A percentile compares a stretch with the other conserved stretches of the same genome.
phyloP scores from a whole-genome alignment of 2,329 filamentous ascomycete genomes.

The Daldinia eschscholtzii region DNA sequence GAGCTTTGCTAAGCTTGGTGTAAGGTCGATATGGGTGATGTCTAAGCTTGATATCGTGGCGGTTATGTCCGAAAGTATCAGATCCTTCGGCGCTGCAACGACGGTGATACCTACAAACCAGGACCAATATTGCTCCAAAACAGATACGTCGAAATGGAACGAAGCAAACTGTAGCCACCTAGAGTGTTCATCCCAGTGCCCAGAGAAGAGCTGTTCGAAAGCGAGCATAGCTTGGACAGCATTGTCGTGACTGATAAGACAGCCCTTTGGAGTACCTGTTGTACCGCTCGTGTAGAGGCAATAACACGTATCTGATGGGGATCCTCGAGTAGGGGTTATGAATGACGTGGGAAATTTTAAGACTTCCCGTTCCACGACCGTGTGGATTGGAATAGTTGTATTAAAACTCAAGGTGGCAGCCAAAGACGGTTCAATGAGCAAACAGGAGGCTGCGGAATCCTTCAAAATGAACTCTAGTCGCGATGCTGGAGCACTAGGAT shows the following conservation, averaged over 20 bases:
- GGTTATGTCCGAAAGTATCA: slow-evolving; percentile 86
- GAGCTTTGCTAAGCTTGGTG: slow-evolving; percentile 85
- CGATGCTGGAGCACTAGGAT: slow-evolving; percentile 77
- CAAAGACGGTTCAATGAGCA: slow-evolving; percentile 66
- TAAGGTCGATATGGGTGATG: slow-evolving; percentile 93
- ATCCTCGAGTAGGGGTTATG: slow-evolving; percentile 52
- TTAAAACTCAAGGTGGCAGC: slow-evolving; percentile 52
- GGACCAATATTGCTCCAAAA: slow-evolving; percentile 94
- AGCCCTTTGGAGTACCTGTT: slow-evolving; percentile 88
- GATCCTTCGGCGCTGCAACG: slow-evolving; percentile 82
- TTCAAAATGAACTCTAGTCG: slow-evolving; percentile 82
- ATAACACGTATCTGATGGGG: slow-evolving; percentile 75
- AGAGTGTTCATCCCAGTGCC: slow-evolving; percentile 78
- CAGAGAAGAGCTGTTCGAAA: slow-evolving; percentile 82
- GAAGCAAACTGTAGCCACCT: slow-evolving; percentile 94
- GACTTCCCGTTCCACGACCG: slow-evolving; percentile 53
- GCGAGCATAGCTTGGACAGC: slow-evolving; percentile 89
- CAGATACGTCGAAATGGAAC: slow-evolving; percentile 93
- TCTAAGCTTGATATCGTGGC: slow-evolving; percentile 76
- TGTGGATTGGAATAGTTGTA: slow-evolving; percentile 52
- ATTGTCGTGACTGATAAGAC: slow-evolving; percentile 89
- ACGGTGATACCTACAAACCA: slow-evolving; percentile 92
- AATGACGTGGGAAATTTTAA: slow-evolving; percentile 18
- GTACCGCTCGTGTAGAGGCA: slow-evolving; percentile 91
- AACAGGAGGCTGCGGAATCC: slow-evolving; percentile 75